Base-by-base conservation (phyloP, 352 stramenopile species). In the Pythium myriotylum region DNA sequence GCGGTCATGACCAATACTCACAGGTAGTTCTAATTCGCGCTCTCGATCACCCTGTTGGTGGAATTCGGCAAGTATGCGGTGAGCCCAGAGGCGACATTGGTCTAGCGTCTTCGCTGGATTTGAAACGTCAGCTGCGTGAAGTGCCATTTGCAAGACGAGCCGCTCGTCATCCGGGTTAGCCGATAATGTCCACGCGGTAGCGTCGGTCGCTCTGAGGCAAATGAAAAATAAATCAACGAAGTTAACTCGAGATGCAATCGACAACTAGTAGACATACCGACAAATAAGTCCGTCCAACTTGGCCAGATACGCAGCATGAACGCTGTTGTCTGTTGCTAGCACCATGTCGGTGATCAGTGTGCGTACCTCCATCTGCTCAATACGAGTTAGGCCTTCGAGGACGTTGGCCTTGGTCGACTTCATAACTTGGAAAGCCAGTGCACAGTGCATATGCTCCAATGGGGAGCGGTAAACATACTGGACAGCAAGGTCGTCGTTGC, bases 1-100 rank as follows among this genome's bases (percentile, higher is more conserved):
- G 14, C 91, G 84, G 65, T 98, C 91, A 67, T 89, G 97, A 32
- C 96, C 90, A 22, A 96, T 89, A 65, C 80, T 97, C 29, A 97
- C 73, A 3, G 86, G 76, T 16, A 98, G 59, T 24, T 87, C 69
- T 2, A 97, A 55, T 59, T 89, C 73, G 43, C 91, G 91, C 65
- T 98, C 96, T 59, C 94, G 92, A 70, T 99, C 95, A 24, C 96
- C 96, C 76, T 98, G 95, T 35, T 87, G 67, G 61, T 97, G 98
- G 62, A 98, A 98, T 72, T 99, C 96, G 48, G 90, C 64, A 54
- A 91, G 83, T 54, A 98, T 96, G 33, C 89, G 83, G 56, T 96
- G 84, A 1, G 88, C 75, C 95, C 94, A 98, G 42, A 86, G 76
- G 50, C 84, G 77, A 54, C 87, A 91, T 19, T 95, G 68, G 4